Evolutionary conservation across 2,329 filamentous ascomycete genomes (phyloP).

Genomic region (Botryotinia narcissicola): DNA sequence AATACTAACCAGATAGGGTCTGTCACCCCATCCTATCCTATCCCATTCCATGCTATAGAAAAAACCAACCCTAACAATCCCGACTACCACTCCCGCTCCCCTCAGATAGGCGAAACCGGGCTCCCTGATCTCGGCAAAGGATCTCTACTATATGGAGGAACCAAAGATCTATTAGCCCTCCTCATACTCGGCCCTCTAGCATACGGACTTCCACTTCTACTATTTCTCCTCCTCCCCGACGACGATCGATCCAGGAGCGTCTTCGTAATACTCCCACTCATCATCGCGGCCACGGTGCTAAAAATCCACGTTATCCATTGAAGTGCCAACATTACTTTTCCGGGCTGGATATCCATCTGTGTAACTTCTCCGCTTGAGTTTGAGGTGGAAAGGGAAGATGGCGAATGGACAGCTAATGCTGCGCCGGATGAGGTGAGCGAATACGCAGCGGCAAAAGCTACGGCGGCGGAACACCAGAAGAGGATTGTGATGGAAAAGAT

Average conservation of each 20-base stretch:
- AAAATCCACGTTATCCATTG: constrained; percentile 15
- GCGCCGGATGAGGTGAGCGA: constrained; percentile 1
- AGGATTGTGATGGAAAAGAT: neutral
- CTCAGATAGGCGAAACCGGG: neutral
- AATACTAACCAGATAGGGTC: no score
- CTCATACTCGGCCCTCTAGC: neutral
- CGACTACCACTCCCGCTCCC: rapidly evolving
- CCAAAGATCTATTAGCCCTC: neutral
- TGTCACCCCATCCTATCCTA: neutral
- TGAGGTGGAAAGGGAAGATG: neutral
- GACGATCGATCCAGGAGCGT: neutral
- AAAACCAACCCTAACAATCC: neutral
- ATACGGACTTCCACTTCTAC: neutral
- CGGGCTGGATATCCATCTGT: neutral
- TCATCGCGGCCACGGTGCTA: neutral
- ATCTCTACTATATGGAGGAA: constrained; percentile 1
- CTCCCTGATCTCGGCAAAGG: neutral
- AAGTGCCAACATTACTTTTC: constrained; percentile 3
- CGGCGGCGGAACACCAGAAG: neutral
- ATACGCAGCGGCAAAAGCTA: constrained; percentile 8
- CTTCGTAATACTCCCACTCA: constrained; percentile 3
- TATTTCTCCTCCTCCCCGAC: neutral
- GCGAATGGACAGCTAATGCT: neutral
- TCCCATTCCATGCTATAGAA: neutral
- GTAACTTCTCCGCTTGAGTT: neutral